Base-by-base conservation (phyloP, 345 rosid species). In the Brassica napus region DNA sequence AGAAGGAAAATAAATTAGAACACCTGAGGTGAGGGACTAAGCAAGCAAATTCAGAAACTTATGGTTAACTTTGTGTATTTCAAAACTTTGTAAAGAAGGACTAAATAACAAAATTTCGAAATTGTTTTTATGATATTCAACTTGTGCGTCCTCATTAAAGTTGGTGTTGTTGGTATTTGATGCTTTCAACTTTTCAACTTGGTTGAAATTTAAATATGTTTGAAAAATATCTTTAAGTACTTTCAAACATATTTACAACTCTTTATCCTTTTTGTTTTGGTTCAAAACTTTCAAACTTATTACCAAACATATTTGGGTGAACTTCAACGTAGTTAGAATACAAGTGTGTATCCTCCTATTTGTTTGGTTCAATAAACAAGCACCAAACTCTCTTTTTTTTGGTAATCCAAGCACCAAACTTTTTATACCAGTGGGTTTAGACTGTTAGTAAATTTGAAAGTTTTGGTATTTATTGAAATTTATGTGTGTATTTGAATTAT, bases 131-230 rank as follows among this genome's bases (percentile, higher is more conserved):
- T 37, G 44, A 32, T 49, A 15, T 49, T 58, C 39, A 47, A 76
- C 68, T 30, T 61, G 75, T 62, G 63, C 52, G 69, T 26, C 52
- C 62, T 69, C 9, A 31, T 61, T 4, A 77, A 77, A 52, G 71
- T 71, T 64, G 81, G 81, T 37, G 7, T 69, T 77, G 16, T 77
- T 77, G 70, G 80, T 32, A 61, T 59, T 59, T 67, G 70, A 70
- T 34, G 18, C 42, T 70, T 70, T 34, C 81, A 78, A 65, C 72
- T 65, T 71, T 55, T 71, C 81, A 78, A 65, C 72, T 15, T n/a
- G 3, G 49, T 70, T 69, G 70, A 62, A 32, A 55, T 24, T 77
- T 77, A 42, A 77, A 77, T 32, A 8, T n/a, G 44, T 64, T 1
- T 24, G 15, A 21, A 54, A 16, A n/a, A 37, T 39, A n/a, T 39